Evolutionary conservation across 2,329 filamentous ascomycete species (phyloP).

Genomic region (Basipetospora chlamydospora): DNA sequence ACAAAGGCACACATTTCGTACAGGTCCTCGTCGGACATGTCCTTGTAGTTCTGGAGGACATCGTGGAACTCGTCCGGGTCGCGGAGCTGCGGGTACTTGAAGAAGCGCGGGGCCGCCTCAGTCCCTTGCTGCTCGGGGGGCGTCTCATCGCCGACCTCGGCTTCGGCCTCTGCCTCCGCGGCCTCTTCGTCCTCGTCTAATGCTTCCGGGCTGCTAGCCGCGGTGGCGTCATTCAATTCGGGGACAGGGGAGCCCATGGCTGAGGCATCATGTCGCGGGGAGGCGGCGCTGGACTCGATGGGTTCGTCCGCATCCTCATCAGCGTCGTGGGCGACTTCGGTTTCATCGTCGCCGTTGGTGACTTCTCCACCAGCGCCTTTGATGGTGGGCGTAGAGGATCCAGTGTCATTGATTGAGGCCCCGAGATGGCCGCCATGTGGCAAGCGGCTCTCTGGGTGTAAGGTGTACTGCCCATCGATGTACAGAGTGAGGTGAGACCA

Average conservation of each 20-base stretch:
- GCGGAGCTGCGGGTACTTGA: constrained; percentile 34
- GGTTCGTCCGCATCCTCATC: constrained; percentile 12
- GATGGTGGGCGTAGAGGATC: neutral
- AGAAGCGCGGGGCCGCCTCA: too few relatives aligned
- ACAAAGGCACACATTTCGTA: constrained; percentile 28
- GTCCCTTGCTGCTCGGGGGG: constrained; percentile 1
- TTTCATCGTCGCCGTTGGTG: constrained; percentile 3
- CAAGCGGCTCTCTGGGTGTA: constrained; percentile 21
- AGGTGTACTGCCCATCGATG: constrained; percentile 21
- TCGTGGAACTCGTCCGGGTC: constrained; percentile 33
- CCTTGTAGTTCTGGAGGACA: constrained; percentile 33
- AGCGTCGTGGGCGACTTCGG: constrained; percentile 10
- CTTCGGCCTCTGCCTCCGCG: constrained; percentile 9
- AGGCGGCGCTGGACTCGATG: constrained; percentile 10
- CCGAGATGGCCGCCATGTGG: constrained; percentile 6
- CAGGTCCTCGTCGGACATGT: constrained; percentile 31
- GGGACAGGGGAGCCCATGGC: neutral
- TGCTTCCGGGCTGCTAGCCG: constrained; percentile 2
- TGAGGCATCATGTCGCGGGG: constrained; percentile 1
- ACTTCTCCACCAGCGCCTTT: constrained; percentile 1
- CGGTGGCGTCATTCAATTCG: constrained; percentile 5
- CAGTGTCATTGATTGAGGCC: constrained; percentile 5
- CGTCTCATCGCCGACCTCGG: constrained; percentile 3
- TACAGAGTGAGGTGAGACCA: constrained; percentile 27
- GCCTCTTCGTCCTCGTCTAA: constrained; percentile 10